phyloP scores from a whole-genome alignment of 2,329 filamentous ascomycete species.

The Clonostachys solani region DNA sequence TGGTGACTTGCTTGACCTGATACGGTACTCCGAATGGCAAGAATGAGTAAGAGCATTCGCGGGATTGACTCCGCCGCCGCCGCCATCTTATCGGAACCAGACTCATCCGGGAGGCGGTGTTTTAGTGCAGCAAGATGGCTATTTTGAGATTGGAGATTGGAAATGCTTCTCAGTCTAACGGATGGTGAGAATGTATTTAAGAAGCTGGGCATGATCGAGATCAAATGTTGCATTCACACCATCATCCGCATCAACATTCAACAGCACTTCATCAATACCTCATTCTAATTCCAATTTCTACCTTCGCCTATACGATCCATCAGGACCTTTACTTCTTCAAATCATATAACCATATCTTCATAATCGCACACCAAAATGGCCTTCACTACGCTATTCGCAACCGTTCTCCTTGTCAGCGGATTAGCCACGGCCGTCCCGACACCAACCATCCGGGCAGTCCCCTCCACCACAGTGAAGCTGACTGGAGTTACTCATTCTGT shows the following conservation, averaged over 20 bases:
- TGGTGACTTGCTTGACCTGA: too few species aligned
- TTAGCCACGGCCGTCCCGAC: constrained; percentile 20
- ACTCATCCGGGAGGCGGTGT: too few species aligned
- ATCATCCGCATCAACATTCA: not conserved
- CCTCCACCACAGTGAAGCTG: constrained; percentile 24
- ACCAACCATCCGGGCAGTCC: constrained; percentile 12
- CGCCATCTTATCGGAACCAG: too few species aligned
- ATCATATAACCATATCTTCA: not conserved
- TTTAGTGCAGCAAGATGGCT: too few species aligned
- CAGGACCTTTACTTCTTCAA: not conserved
- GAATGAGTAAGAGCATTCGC: too few species aligned
- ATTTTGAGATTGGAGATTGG: too few species aligned
- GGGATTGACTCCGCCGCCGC: too few species aligned
- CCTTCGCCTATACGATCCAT: not conserved
- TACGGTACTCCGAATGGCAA: too few species aligned
- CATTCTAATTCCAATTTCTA: not conserved
- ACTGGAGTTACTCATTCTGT: constrained; percentile 39
- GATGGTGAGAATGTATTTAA: too few species aligned
- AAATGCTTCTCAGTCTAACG: too few species aligned
- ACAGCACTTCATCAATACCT: not conserved
- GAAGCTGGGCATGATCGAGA: too few species aligned
- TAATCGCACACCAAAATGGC: constrained; percentile 27
- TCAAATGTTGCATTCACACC: not conserved
- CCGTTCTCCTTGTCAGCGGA: constrained; percentile 43
- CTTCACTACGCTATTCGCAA: constrained; percentile 38